Evolutionary conservation across 768 basidiomycete species (phyloP).

Genomic region (Russula dissimulans): DNA sequence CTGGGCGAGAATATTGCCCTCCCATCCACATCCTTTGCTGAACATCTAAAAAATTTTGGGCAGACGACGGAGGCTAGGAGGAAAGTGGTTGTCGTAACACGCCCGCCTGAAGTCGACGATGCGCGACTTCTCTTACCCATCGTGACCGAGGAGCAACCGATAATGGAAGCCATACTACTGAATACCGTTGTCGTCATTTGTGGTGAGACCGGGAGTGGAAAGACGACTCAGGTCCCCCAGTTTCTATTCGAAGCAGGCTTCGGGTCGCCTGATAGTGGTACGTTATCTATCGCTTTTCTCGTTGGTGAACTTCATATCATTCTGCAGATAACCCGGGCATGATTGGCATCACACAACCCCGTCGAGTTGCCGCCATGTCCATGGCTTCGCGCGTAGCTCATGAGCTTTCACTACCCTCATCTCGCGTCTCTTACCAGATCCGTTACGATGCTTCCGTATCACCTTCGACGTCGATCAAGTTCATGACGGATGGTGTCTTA

Average conservation of each 20-base stretch:
- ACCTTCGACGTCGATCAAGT: slow-evolving; percentile 86
- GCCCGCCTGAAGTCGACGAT: slow-evolving; percentile 66
- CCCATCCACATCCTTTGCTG: slow-evolving; percentile 57
- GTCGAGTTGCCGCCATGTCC: slow-evolving; percentile 94
- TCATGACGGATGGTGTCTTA: slow-evolving; percentile 98
- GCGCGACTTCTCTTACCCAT: slow-evolving; percentile 77
- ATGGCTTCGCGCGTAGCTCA: slow-evolving; percentile 90
- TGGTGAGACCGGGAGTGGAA: slow-evolving; percentile 96
- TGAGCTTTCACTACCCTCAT: slow-evolving; percentile 78
- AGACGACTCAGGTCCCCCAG: slow-evolving; percentile 97
- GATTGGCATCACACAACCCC: slow-evolving; percentile 95
- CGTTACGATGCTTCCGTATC: slow-evolving; percentile 94
- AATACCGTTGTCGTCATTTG: slow-evolving; percentile 82
- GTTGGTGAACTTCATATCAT: background rate
- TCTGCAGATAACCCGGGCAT: slow-evolving; percentile 87
- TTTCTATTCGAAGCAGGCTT: slow-evolving; percentile 98
- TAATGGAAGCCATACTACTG: slow-evolving; percentile 85
- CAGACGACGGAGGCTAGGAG: slow-evolving; percentile 8
- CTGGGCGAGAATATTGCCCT: slow-evolving; percentile 63
- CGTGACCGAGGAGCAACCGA: slow-evolving; percentile 84
- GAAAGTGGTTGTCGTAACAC: slow-evolving; percentile 46
- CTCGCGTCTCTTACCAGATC: slow-evolving; percentile 90
- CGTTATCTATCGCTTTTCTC: slow-evolving; percentile 19
- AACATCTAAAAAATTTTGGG: slow-evolving; percentile 31
- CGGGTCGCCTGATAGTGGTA: slow-evolving; percentile 74